phyloP scores from a whole-genome alignment of 768 basidiomycete species.

The Lentinula edodes region DNA sequence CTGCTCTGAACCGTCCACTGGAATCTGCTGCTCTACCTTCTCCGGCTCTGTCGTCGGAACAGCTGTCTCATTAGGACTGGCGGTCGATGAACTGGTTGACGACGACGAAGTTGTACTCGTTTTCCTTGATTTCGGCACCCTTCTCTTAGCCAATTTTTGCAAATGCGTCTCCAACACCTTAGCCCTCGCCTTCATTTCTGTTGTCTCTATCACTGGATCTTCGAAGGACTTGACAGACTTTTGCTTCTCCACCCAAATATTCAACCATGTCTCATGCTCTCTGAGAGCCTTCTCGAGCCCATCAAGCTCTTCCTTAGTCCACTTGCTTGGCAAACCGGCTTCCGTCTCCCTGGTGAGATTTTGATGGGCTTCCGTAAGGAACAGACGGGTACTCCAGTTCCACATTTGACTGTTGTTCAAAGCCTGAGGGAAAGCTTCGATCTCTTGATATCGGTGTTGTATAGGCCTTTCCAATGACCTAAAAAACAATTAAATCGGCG shows the following conservation, averaged over 20 bases:
- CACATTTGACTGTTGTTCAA: slow-evolving; percentile 81
- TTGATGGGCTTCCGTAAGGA: slow-evolving; percentile 72
- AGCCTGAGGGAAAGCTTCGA: slow-evolving; percentile 76
- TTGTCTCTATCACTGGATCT: slow-evolving; percentile 81
- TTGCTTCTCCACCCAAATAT: slow-evolving; percentile 78
- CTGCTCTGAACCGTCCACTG: slow-evolving; percentile 5
- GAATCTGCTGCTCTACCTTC: slow-evolving; percentile 1
- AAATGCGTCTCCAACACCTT: slow-evolving; percentile 74
- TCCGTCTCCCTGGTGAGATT: slow-evolving; percentile 68
- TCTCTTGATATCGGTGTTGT: slow-evolving; percentile 84
- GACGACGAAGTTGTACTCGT: slow-evolving; percentile 30
- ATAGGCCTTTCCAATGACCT: slow-evolving; percentile 79
- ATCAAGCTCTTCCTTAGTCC: slow-evolving; percentile 83
- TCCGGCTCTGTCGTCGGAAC: slow-evolving; percentile 1
- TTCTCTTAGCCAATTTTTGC: slow-evolving; percentile 63
- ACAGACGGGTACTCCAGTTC: slow-evolving; percentile 85
- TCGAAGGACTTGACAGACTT: slow-evolving; percentile 66
- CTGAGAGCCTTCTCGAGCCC: slow-evolving; percentile 68
- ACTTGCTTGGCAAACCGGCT: slow-evolving; percentile 64
- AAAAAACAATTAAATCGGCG: neutral
- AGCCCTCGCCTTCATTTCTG: slow-evolving; percentile 80
- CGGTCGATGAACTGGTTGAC: slow-evolving; percentile 5
- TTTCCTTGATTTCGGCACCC: slow-evolving; percentile 60
- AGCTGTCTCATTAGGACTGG: slow-evolving; percentile 13
- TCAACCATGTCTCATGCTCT: slow-evolving; percentile 82